Evolutionary conservation across 106 monocot genomes (phyloP).

Genomic region (Narthecium ossifragum): DNA sequence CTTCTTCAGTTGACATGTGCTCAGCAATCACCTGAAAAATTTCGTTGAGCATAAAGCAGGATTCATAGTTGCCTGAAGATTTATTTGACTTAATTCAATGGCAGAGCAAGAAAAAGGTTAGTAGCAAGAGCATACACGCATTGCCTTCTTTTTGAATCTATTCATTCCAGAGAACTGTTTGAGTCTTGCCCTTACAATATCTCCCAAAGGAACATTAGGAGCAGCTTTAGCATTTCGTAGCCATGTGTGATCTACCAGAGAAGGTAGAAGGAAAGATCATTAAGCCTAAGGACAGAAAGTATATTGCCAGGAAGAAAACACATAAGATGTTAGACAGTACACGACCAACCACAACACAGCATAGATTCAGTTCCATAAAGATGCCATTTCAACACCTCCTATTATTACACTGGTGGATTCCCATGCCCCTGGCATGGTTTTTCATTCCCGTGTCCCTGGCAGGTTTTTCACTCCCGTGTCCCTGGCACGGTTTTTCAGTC

Average conservation of each 20-base stretch:
- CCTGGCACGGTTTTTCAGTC: too few species aligned
- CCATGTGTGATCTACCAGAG: slow-evolving; percentile 59
- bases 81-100: not conserved
- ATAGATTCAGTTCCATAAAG: too few species aligned
- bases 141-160: slow-evolving; percentile 72
- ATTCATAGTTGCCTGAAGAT: too few species aligned
- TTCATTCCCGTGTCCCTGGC: too few species aligned
- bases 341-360: too few species aligned
- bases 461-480: too few species aligned
- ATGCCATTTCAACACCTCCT: too few species aligned
- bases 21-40: slow-evolving; percentile 61
- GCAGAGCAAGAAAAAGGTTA: not conserved
- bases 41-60: not conserved
- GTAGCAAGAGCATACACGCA: slow-evolving; percentile 39
- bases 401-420: too few species aligned
- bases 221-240: slow-evolving; percentile 46
- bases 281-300: too few species aligned
- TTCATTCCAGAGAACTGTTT: slow-evolving; percentile 78
- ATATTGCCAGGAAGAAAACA: too few species aligned
- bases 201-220: slow-evolving; percentile 59
- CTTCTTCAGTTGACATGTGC: slow-evolving; percentile 60
- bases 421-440: too few species aligned
- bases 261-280: not conserved
- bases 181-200: slow-evolving; percentile 62
- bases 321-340: too few species aligned